Evolutionary conservation across 305 asterid species (phyloP), one percentile per base, ranked within the genome.

Genomic region (Rubia occidens): DNA sequence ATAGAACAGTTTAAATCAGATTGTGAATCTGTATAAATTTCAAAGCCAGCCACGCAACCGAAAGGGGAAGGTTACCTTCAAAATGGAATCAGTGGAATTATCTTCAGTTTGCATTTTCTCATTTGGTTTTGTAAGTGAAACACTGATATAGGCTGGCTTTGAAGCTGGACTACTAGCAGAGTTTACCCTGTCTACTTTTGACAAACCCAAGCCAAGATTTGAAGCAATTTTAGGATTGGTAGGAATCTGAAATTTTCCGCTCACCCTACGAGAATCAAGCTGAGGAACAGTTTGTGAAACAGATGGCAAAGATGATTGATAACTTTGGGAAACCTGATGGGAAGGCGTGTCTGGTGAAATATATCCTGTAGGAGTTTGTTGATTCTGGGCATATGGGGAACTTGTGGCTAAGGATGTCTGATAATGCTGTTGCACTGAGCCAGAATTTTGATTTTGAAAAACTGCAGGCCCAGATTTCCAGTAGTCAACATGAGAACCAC

Each of bases 191-290:
- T 91, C 95, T 55, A 74, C 77, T 82, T 85, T 91, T 55, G 84
- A 79, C 66, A 78, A 62, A 78, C 83, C 79, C 76, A 51, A 66
- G 69, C 85, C 79, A 76, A 88, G 67, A 79, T 75, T 91, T 61
- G 97, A 78, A 83, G 89, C 86, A 80, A 95, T 91, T 86, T 96
- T 89, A 68, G 98, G 98, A 82, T 95, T 95, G 74, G 96, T 91
- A 10, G 96, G 96, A 74, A 95, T 91, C 82, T 95, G 99, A 79
- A 89, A 21, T 78, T 86, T 91, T 83, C 77, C 78, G 86, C 76
- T 82, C 71, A 79, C 86, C 82, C 82, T 87, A 21, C 74, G 84
- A 58, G 88, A 66, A 80, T 91, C 94, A 74, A 78, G 49, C 56
- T 79, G 79, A 67, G 82, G 83, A 62, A 89, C 75, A 78, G 86